phyloP scores from a whole-genome alignment of 805 yeast species.

The Candida broadrunensis region DNA sequence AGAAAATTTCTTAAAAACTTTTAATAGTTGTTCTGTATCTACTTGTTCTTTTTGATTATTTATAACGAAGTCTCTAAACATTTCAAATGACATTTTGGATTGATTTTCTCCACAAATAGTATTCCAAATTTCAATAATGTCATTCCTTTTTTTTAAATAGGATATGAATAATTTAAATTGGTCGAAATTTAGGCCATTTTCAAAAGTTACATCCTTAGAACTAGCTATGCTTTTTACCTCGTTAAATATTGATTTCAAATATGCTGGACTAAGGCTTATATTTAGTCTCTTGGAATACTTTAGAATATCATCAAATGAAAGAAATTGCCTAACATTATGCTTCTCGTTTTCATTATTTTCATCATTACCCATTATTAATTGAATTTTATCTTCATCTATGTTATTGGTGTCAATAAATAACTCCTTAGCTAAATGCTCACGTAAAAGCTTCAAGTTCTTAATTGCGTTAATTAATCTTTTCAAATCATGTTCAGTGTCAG shows the following conservation, averaged over 20 bases:
- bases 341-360: constrained; percentile 4
- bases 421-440: constrained; percentile 60
- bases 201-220: constrained; percentile 17
- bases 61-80: constrained; percentile 38
- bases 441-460: constrained; percentile 58
- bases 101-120: constrained; percentile 15
- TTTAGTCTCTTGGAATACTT: constrained; percentile 66
- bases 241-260: constrained; percentile 48
- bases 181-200: constrained; percentile 52
- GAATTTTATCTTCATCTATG: constrained; percentile 24
- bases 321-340: constrained; percentile 22
- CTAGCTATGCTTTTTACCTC: constrained; percentile 19
- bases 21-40: constrained; percentile 21
- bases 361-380: constrained; percentile 18
- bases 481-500: constrained; percentile 59
- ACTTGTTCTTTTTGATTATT: constrained; percentile 47
- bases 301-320: constrained; percentile 66
- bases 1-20: constrained; percentile 26
- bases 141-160: constrained; percentile 62
- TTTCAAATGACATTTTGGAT: constrained; percentile 15
- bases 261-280: constrained; percentile 61
- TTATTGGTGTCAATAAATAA: constrained; percentile 44
- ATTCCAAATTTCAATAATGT: constrained; percentile 52
- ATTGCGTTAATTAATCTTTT: constrained; percentile 55
- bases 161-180: constrained; percentile 78